These are phyloP conservation scores for Fusarium papillatum DNA, from an alignment of 2,329 filamentous ascomycete species.

Conservation along the genomic window DNA sequence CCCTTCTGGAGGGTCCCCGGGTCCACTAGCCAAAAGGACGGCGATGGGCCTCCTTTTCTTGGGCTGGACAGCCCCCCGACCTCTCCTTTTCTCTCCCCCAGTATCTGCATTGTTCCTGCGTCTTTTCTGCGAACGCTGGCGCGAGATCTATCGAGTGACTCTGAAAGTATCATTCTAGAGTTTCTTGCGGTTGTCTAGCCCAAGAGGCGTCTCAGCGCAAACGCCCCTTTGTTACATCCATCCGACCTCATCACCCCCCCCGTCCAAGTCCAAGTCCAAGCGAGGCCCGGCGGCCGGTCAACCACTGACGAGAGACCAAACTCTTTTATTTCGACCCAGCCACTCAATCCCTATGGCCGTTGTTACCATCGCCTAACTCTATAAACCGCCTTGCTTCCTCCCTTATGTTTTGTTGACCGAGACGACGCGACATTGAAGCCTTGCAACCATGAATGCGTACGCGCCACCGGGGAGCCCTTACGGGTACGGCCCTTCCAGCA, in stretches of 20 bases:
- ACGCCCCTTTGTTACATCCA: conserved; percentile 35
- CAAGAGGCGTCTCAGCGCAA: conserved; percentile 19
- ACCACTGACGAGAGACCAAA: conserved; percentile 14
- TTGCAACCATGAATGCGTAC: conserved; percentile 56
- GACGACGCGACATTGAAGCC: conserved; percentile 30
- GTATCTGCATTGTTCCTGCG: conserved; percentile 19
- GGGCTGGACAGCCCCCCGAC: conserved; percentile 23
- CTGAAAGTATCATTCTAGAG: conserved; percentile 13
- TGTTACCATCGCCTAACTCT: conserved; percentile 25
- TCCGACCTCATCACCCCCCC: conserved; percentile 13
- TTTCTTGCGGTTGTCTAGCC: conserved; percentile 17
- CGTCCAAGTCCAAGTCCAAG: neutral
- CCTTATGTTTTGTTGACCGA: conserved; percentile 42
- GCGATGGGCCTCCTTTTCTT: conserved; percentile 45
- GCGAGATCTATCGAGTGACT: conserved; percentile 3
- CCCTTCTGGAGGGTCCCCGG: conserved; percentile 36
- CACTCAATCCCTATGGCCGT: conserved; percentile 34
- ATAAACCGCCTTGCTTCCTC: conserved; percentile 3
- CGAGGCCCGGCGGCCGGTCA: conserved; percentile 19
- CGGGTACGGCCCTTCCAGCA: conserved; percentile 50
- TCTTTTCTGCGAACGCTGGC: neutral
- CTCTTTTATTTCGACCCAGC: conserved; percentile 27
- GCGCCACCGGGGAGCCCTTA: conserved; percentile 50
- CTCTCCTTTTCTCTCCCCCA: conserved; percentile 36
- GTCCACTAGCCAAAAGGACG: conserved; percentile 28